Conservation (phyloP, 768 basidiomycete genomes). For the Trametes cinnabarina region DNA sequence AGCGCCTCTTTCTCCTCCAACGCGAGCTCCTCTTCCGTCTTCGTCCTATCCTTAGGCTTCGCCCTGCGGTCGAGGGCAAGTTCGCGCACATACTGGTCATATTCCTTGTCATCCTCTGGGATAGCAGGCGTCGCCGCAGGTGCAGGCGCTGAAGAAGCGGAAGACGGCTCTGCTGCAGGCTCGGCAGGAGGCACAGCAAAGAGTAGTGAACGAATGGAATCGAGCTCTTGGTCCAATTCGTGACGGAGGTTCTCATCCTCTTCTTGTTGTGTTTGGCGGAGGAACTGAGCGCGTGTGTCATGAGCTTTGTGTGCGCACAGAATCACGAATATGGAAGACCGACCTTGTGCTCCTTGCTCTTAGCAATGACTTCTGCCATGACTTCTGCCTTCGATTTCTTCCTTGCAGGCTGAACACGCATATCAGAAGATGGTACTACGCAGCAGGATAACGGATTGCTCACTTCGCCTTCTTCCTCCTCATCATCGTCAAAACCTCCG, state of each 20-base stretch:
- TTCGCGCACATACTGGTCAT: slow-evolving; percentile 89
- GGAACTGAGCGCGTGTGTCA: slow-evolving; percentile 47
- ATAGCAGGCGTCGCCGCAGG: background rate
- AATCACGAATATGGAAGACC: slow-evolving; percentile 19
- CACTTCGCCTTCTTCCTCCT: slow-evolving; percentile 51
- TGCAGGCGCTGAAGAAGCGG: background rate
- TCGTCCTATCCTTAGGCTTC: slow-evolving; percentile 91
- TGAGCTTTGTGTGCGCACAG: background rate
- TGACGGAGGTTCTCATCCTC: slow-evolving; percentile 82
- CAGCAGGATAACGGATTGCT: slow-evolving; percentile 11
- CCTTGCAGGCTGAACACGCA: slow-evolving; percentile 55
- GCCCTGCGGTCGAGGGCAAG: slow-evolving; percentile 92
- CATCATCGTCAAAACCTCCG: slow-evolving; percentile 77
- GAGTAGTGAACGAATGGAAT: slow-evolving; percentile 73
- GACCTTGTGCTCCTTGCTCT: slow-evolving; percentile 95
- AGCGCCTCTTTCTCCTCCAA: slow-evolving; percentile 82
- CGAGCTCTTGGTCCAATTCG: slow-evolving; percentile 86
- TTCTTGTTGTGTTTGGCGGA: slow-evolving; percentile 85
- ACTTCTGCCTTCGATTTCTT: slow-evolving; percentile 95
- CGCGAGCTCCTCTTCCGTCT: slow-evolving; percentile 94
- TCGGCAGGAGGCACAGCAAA: slow-evolving; percentile 49
- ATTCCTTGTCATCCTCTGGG: slow-evolving; percentile 55
- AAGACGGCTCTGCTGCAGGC: background rate
- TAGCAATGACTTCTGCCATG: slow-evolving; percentile 97
- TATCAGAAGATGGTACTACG: background rate